Conservation (phyloP, 139 green algal genomes). For the Chlorokybus atmophyticus region DNA sequence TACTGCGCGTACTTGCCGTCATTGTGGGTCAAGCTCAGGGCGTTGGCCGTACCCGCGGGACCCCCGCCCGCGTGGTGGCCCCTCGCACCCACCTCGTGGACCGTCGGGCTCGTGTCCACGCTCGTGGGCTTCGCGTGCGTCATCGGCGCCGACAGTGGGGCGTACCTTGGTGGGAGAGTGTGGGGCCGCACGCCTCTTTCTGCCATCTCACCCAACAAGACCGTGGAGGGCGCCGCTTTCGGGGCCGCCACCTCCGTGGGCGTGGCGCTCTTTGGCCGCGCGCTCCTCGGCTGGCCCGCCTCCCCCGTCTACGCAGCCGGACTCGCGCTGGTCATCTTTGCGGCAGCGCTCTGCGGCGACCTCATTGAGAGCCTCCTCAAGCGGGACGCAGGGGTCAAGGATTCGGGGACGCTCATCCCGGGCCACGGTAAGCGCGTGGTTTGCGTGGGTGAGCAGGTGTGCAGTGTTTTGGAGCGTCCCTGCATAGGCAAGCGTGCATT, state of each 20-base stretch:
- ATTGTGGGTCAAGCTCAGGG: slow-evolving; percentile 39
- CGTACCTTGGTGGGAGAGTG: slow-evolving; percentile 33
- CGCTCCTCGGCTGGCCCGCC: slow-evolving; percentile 14
- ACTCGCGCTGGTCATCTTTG: slow-evolving; percentile 17
- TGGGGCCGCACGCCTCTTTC: slow-evolving; percentile 13
- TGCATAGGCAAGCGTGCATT: neutral
- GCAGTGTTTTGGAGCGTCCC: neutral
- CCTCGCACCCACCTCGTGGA: slow-evolving; percentile 26
- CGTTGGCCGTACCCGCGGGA: neutral
- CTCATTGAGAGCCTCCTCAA: slow-evolving; percentile 98
- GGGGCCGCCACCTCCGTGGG: slow-evolving; percentile 13
- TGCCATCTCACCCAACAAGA: slow-evolving; percentile 37
- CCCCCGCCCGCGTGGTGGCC: slow-evolving; percentile 8
- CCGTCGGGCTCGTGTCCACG: slow-evolving; percentile 30
- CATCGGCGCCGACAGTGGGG: slow-evolving; percentile 36
- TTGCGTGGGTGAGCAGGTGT: slow-evolving; percentile 5
- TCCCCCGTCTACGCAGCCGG: slow-evolving; percentile 8
- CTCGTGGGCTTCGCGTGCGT: slow-evolving; percentile 24
- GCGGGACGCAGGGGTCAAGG: slow-evolving; percentile 86
- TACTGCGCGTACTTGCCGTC: slow-evolving; percentile 39
- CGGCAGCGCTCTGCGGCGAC: slow-evolving; percentile 75
- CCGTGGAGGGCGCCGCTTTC: slow-evolving; percentile 27
- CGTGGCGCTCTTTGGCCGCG: slow-evolving; percentile 4
- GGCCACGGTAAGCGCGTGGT: slow-evolving; percentile 56
- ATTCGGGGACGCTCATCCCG: slow-evolving; percentile 75